Conservation (phyloP, 176 grass and related monocot species). For the Carex kokanica region DNA sequence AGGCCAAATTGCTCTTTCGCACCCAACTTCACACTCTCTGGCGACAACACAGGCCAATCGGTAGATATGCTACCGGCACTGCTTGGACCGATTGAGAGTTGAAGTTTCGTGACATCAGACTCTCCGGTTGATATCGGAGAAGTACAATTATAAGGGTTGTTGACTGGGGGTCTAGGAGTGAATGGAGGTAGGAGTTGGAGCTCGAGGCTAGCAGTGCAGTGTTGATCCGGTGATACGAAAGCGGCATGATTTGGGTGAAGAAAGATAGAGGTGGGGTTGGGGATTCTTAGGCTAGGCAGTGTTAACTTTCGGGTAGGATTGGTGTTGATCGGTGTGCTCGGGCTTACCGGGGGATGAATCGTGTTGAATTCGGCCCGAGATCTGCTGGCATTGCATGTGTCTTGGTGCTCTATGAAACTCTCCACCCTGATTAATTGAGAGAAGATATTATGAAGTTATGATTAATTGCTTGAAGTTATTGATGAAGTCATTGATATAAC, state of each 20-base stretch:
- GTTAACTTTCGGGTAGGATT: neutral
- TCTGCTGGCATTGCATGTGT: slow-evolving; percentile 73
- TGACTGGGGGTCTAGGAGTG: neutral
- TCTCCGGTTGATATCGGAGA: slow-evolving; percentile 20
- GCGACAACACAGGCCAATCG: neutral
- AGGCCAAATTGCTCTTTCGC: slow-evolving; percentile 24
- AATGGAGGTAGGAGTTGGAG: slow-evolving; percentile 69
- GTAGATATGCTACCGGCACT: neutral
- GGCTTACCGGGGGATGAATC: slow-evolving; percentile 28
- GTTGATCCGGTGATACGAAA: neutral
- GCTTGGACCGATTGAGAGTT: slow-evolving; percentile 53
- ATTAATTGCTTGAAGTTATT: neutral
- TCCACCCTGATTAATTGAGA: slow-evolving; percentile 50
- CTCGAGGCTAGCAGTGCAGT: slow-evolving; percentile 21
- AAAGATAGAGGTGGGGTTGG: slow-evolving; percentile 8
- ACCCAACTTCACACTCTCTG: neutral
- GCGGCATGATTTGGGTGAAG: neutral
- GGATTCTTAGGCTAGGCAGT: slow-evolving; percentile 19
- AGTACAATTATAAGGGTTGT: neutral
- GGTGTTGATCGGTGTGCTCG: neutral
- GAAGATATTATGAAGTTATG: neutral
- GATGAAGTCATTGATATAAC: neutral
- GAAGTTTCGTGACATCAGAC: slow-evolving; percentile 49
- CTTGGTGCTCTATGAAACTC: slow-evolving; percentile 98
- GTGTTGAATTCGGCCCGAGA: slow-evolving; percentile 32